Base-by-base conservation (phyloP, 2,329 filamentous ascomycete genomes). In the Pseudodiploospora longispora region DNA sequence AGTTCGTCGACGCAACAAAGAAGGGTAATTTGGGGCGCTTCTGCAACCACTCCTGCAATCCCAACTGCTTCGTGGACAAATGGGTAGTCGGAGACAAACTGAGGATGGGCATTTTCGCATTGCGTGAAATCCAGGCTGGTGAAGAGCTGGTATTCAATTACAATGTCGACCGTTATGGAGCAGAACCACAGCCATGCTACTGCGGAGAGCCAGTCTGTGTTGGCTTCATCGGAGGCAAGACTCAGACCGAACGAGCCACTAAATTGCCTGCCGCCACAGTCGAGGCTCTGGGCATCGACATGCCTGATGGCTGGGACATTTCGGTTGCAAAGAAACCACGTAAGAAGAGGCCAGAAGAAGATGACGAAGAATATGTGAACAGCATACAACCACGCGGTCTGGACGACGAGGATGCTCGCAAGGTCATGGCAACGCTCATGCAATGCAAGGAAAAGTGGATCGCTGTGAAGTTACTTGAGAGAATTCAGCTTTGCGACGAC, bases 361-460 rank as follows among this genome's bases (percentile, higher is more conserved):
- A 95, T 51, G 91, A 96, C 55, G 91, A 95, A 60, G 91, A 96
- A 59, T 97, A 97, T 59, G 84, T 96, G 63, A 93, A 89, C 65
- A 90, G 87, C 62, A 76, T 94, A 48, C 80, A 91, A 62, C 82
- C 86, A 41, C 86, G 82, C 58, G 81, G 78, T 39, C 76, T 96
- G 47, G 82, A 88, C 52, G 87, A 93, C 57, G 80, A 84, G 47
- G 87, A 85, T 50, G 88, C 94, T 49, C 87, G 85, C 57, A 95
- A 94, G 67, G 88, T 96, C 64, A 95, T 96, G 88, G 90, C 91
- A 27, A 85, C 89, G 42, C 79, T 98, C 47, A 90, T 95, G 81
- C 91, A 96, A 64, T 95, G 88, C 74, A 95, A 95, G 66, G 93
- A 98, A 73, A 96, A 96, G 66, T 98, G 93, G 93, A 96, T 98